Base-by-base conservation (phyloP, 331 rosid genomes). In the Acacia concinna region DNA sequence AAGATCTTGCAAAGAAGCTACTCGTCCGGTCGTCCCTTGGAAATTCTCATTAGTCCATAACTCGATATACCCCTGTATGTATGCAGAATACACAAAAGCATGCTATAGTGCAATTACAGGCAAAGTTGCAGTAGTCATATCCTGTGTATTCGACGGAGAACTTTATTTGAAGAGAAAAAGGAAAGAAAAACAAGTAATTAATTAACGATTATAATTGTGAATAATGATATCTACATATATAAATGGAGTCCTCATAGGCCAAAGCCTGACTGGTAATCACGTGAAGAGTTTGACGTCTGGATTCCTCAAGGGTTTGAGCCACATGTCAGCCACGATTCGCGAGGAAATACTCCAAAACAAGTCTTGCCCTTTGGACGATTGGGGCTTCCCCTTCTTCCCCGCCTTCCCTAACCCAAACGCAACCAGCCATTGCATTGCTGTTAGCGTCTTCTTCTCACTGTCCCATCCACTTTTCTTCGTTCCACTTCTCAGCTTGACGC, bases 361-460 rank as follows among this genome's bases (percentile, higher is more conserved):
- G 78, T 96, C 97, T 68, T 88, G 91, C 46, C 81, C 92, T 60
- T 88, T 89, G 8, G 87, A 67, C 59, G 64, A 25, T 63, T 68
- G 65, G 21, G 79, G 85, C 65, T 91, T 93, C 66, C 90, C 91
- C 65, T 90, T 93, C 92, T 88, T 93, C 86, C 78, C 83, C 17
- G 85, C 89, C 84, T 96, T 96, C 63, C 88, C 94, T 67, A 89
- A 59, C 12, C 99, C 99, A 69, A 89, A 83, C 23, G 92, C 91
- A 73, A 95, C 91, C 75, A 95, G 83, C 99, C 99, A 93, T 76
- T 95, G 99, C 92, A 87, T 93, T 49, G 97, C 98, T 4, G 99
- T 93, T 71, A 93, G 78, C 75, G 89, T 90, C 41, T 86, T 91
- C 84, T 84, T 95, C 89, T 89, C 98, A 59, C 72, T 79, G 49